Evolutionary conservation across 106 monocot genomes (phyloP), one percentile per base, ranked within the genome.

Genomic region (Dendrobium nobile): DNA sequence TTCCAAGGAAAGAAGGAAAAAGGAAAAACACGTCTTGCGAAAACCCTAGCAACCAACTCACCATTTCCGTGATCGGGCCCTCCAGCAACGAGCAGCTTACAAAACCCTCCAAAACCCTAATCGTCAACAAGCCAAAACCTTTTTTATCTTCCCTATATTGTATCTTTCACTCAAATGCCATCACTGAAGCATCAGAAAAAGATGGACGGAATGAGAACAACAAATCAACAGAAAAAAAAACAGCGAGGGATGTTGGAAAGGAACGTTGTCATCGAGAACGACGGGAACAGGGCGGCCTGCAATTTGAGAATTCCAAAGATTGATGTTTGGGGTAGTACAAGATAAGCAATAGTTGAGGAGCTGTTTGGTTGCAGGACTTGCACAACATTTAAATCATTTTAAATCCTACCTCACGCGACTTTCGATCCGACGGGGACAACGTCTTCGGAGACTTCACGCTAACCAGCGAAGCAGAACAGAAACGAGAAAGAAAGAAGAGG

Each of bases 31-130:
- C 31, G 31, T 18, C 43, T 20, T 20, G 7, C 42, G 28, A 37
- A 65, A 70, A 70, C 37, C 70, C 10, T 77, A 75, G 9, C 54
- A 54, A 41, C 9, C 16, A 54, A 77, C 77, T 77, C 77, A 84
- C 47, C 81, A 78, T 87, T 41, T 74, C 16, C 2, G 72, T 17
- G 1, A 19, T 10, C 9, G 74, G 0, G 5, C 20, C 70, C 70
- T 15, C 37, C 15, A 70, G 70, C 70, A 70, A 70, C 31, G 15
- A 70, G 10, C n/a, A 65, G 64, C 8, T 26, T 1, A 9, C n/a
- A 15, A 64, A 65, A 24, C 24, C 24, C 64, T 26, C 64, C 64
- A 65, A 51, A 61, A 61, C 1, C 64, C 26, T 24, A 22, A 26
- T 10, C 64, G 64, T 9, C 64, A 26, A 22, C 26, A 65, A 7